These are phyloP conservation scores for Phytophthora vignae DNA, from an alignment of 352 stramenopile genomes.

Conservation along the genomic window DNA sequence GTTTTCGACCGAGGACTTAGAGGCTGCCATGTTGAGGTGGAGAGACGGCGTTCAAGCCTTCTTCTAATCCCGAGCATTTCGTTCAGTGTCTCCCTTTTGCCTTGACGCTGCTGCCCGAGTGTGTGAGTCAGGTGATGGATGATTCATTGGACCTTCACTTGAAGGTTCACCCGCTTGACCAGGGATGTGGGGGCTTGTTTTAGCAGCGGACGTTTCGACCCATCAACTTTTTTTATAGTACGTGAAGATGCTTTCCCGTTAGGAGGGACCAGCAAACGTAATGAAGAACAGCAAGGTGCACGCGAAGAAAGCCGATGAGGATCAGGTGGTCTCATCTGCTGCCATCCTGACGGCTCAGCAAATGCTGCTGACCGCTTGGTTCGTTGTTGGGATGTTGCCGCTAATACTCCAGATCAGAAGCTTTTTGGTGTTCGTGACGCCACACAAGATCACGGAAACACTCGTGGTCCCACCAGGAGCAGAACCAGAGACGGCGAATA, in stretches of 20 bases:
- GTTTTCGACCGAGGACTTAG: constrained; percentile 5
- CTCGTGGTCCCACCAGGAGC: constrained; percentile 12
- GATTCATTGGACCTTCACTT: background rate
- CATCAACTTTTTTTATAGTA: background rate
- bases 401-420: constrained; percentile 21
- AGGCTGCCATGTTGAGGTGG: background rate
- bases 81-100: background rate
- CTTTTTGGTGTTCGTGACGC: constrained; percentile 18
- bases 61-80: background rate
- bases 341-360: background rate
- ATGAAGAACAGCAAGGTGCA: background rate
- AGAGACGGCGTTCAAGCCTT: background rate
- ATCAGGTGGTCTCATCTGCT: background rate
- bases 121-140: background rate
- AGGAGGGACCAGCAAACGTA: background rate
- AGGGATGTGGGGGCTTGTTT: background rate
- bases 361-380: constrained; percentile 15
- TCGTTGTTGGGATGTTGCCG: constrained; percentile 11
- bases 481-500: background rate
- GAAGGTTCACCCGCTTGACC: no score
- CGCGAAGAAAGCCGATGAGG: background rate
- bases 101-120: background rate
- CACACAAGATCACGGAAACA: constrained; percentile 14
- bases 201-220: background rate
- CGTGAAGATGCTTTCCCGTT: background rate